Conservation (phyloP, 2,329 filamentous ascomycete genomes). For the Fusarium anthophilum region DNA sequence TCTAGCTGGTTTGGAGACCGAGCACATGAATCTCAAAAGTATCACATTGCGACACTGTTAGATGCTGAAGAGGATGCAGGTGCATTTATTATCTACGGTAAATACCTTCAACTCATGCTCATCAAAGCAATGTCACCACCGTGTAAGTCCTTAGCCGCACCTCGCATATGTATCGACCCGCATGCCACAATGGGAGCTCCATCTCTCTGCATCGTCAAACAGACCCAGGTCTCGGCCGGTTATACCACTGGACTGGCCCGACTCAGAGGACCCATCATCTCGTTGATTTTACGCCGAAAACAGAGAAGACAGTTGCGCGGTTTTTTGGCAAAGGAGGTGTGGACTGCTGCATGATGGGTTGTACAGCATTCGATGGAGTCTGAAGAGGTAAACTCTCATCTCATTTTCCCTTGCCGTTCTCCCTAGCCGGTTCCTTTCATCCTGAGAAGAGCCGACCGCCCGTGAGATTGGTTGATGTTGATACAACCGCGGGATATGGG, state of each 20-base stretch:
- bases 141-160: constrained; percentile 21
- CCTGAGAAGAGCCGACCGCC: constrained; percentile 25
- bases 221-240: constrained; percentile 34
- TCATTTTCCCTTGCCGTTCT: constrained; percentile 4
- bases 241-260: constrained; percentile 33
- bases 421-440: constrained; percentile 29
- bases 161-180: constrained; percentile 19
- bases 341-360: constrained; percentile 24
- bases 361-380: constrained; percentile 5
- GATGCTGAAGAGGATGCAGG: constrained; percentile 15
- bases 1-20: constrained; percentile 6
- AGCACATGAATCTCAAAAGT: neutral
- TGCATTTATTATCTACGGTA: constrained; percentile 1
- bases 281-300: constrained; percentile 3
- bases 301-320: constrained; percentile 19
- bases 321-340: constrained; percentile 34
- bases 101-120: constrained; percentile 3
- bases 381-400: neutral
- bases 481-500: neutral
- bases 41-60: neutral
- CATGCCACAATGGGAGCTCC: constrained; percentile 16
- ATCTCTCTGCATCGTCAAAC: constrained; percentile 13
- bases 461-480: constrained; percentile 5
- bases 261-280: constrained; percentile 23
- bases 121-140: neutral